A percentile compares a stretch with the other conserved stretches of the same genome.
Conservation (phyloP, 2,329 filamentous ascomycete genomes). For the Xylaria sp. region DNA sequence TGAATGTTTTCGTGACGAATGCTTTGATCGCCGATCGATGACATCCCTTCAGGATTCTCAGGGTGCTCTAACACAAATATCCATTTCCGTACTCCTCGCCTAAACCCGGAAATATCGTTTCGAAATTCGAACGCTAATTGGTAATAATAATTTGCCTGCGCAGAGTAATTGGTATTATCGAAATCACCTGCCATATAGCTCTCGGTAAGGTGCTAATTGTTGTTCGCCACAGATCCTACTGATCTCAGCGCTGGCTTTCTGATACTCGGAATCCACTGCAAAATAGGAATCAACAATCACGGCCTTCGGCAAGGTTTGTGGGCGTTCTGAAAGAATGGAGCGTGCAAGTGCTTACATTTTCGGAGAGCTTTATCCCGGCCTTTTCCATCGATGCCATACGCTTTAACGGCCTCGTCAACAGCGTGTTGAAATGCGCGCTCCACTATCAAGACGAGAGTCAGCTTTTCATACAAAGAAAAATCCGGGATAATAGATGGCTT, state of each 20-base stretch:
- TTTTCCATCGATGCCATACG: constrained; percentile 36
- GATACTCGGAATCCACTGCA: constrained; percentile 37
- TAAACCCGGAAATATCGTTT: neutral
- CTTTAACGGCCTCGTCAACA: constrained; percentile 38
- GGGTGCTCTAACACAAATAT: neutral
- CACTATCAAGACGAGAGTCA: constrained; percentile 31
- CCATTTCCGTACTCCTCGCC: constrained; percentile 20
- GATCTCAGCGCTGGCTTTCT: constrained; percentile 39
- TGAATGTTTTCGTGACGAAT: constrained; percentile 3
- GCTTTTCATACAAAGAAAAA: constrained; percentile 2
- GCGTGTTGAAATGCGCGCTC: constrained; percentile 38
- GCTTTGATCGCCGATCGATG: constrained; percentile 4
- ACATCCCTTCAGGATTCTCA: constrained; percentile 1
- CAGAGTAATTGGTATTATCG: neutral
- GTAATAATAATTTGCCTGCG: neutral
- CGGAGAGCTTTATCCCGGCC: constrained; percentile 37
- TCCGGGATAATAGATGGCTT: neutral
- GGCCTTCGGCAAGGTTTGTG: neutral
- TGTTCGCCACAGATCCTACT: constrained; percentile 38
- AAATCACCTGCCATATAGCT: constrained; percentile 36
- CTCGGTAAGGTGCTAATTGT: constrained; percentile 38
- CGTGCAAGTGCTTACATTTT: constrained; percentile 21
- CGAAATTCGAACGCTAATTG: constrained; percentile 5
- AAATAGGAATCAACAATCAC: constrained; percentile 6
- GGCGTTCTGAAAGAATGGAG: neutral